Base-by-base conservation (phyloP, 768 basidiomycete genomes). In the Arthromyces matolae region DNA sequence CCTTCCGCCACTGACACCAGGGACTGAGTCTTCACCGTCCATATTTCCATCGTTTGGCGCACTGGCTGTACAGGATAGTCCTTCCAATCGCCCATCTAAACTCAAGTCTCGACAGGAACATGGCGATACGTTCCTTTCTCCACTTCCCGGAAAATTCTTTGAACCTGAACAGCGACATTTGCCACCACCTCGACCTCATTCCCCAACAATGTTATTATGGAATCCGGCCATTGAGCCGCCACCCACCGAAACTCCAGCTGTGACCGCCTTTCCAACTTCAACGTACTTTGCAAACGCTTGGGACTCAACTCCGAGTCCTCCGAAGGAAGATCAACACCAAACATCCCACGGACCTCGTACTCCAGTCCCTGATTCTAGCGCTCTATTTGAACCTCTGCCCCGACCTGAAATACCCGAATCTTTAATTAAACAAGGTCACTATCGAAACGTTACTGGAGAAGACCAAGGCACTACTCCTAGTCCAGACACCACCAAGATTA, bases 201-300 rank as follows among this genome's bases (percentile, higher is more conserved):
- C 84, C 20, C 84, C 80, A 45, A 83, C 82, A 1, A 73, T 85
- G 65, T 57, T 85, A 29, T 60, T 76, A n/a, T 93, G 91, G 89
- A 88, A 92, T 65, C 82, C 90, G 8, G 81, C 85, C 14, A 51
- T 83, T 14, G 85, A 89, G 52, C 86, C 89, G 0, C 93, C 93
- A 3, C 89, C 92, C 3, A 82, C 73, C 25, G 70, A 68, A 31
- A 67, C 74, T 16, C 81, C 83, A 16, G 63, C 78, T 49, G 56
- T 65, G 0, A 78, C 73, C 58, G 78, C 75, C 56, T 89, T 86
- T 55, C 84, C 86, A n/a, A 62, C 77, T 25, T 78, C 86, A 51
- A 84, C 85, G 0, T 86, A 89, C 64, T 95, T 88, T 63, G 76
- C 83, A 28, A 92, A 94, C 61, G 75, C 81, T 23, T 97, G 94